A percentile compares a stretch with the other conserved stretches of the same genome.
phyloP scores from a whole-genome alignment of 2,329 filamentous ascomycete genomes.

The Hirsutella rhossiliensis region DNA sequence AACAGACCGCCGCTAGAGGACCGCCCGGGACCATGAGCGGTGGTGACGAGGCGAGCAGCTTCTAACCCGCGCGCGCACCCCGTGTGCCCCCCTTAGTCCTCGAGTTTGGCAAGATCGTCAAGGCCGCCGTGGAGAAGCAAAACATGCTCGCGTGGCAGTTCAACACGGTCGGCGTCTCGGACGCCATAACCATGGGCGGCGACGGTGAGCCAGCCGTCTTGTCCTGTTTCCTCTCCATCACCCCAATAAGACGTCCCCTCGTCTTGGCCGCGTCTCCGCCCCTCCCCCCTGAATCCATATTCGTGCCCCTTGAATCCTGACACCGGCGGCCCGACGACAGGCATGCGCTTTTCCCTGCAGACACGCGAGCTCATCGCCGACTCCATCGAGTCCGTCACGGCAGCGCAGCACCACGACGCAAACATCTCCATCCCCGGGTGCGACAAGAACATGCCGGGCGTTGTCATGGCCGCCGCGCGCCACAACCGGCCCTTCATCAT shows the following conservation, averaged over 20 bases:
- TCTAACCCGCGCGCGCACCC: not conserved
- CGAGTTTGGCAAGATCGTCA: slow-evolving; percentile 60
- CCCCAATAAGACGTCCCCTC: too few species aligned
- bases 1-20: too few species aligned
- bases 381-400: slow-evolving; percentile 86
- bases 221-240: not conserved
- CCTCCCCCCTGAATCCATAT: too few species aligned
- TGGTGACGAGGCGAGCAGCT: not conserved
- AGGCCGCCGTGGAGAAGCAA: slow-evolving; percentile 65
- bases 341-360: slow-evolving; percentile 89
- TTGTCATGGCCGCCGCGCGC: slow-evolving; percentile 78
- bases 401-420: slow-evolving; percentile 83
- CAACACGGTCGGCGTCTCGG: slow-evolving; percentile 79
- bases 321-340: slow-evolving; percentile 26
- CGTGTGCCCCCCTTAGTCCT: not conserved
- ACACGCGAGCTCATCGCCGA: slow-evolving; percentile 88
- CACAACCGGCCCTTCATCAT: slow-evolving; percentile 89
- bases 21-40: too few species aligned
- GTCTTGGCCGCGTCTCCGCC: too few species aligned
- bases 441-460: slow-evolving; percentile 96
- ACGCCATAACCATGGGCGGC: slow-evolving; percentile 91
- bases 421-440: slow-evolving; percentile 89
- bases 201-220: slow-evolving; percentile 58
- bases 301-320: too few species aligned
- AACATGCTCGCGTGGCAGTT: slow-evolving; percentile 93